These are phyloP conservation scores for Gryganskiella cystojenkinii DNA, from an alignment of 192 early-diverging fungal genomes.

Conservation along the genomic window DNA sequence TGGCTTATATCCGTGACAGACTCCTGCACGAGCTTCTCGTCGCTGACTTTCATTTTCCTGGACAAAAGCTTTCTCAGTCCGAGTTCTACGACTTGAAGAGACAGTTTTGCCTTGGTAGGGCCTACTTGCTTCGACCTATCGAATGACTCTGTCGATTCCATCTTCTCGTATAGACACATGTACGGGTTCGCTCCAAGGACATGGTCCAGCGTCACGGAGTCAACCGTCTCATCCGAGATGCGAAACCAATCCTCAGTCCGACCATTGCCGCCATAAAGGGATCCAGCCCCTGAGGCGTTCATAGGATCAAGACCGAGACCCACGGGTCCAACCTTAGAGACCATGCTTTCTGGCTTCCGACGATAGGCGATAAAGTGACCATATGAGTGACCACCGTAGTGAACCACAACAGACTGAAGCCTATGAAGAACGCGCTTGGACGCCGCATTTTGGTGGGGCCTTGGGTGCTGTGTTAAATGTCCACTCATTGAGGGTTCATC, in stretches of 20 bases:
- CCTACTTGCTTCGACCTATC: background rate
- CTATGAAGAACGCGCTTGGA: conserved; percentile 56
- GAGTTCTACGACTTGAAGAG: conserved; percentile 42
- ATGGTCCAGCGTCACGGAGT: conserved; percentile 63
- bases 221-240: conserved; percentile 77
- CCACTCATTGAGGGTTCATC: background rate
- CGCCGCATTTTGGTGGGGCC: background rate
- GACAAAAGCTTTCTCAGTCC: conserved; percentile 15
- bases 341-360: conserved; percentile 52
- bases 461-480: background rate
- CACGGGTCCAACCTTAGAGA: conserved; percentile 33
- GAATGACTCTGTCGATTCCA: conserved; percentile 5
- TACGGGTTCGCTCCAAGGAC: conserved; percentile 80
- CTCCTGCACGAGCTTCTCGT: background rate
- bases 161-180: conserved; percentile 73
- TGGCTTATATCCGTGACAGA: background rate
- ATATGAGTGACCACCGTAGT: conserved; percentile 78
- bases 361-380: conserved; percentile 86
- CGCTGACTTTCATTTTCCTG: background rate
- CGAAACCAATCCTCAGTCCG: conserved; percentile 68
- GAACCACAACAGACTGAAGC: conserved; percentile 74
- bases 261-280: conserved; percentile 9
- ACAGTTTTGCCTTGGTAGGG: conserved; percentile 11
- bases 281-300: conserved; percentile 21
- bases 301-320: conserved; percentile 31